Base-by-base conservation (phyloP, 2,329 filamentous ascomycete genomes). In the Trichoderma sp. region DNA sequence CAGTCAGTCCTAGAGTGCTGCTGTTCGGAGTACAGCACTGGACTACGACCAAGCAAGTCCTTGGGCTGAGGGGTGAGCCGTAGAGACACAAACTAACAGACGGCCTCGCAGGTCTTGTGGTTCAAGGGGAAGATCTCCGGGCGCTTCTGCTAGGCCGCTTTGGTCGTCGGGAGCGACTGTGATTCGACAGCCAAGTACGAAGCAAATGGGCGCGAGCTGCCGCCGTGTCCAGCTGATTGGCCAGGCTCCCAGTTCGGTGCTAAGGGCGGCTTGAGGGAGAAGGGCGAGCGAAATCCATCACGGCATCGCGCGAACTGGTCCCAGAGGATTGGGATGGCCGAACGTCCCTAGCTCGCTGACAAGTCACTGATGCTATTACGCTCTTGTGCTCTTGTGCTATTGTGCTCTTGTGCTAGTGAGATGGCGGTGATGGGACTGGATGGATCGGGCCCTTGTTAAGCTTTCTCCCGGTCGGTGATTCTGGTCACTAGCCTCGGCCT, bases 61-160 rank as follows among this genome's bases (percentile, higher is more conserved):
- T 27, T 39, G 32, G 59, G 34, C 59, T 60, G 45, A 63, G 59
- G 59, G 45, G 59, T 63, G 59, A 37, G 57, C 39, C 57, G 37
- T 60, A 60, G 37, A 60, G 59, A 63, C 35, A 25, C 34, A 25
- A 50, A 22, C 59, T 37, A 52, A 63, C 59, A 53, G 45, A 39
- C 45, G 27, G 25, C 34, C 34, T 52, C 34, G 59, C 50, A 63
- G 59, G 59, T 65, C 63, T 65, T 65, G 63, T 65, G 60, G 63
- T 48, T 56, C 60, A 57, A 56, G 53, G 53, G 61, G 60, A 65
- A 69, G 67, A 69, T 69, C 67, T 69, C 67, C 67, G 67, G 67
- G 67, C 67, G 67, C 63, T 60, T 67, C 64, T 69, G 67, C 67
- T 69, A 67, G 64, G 64, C 68, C 68, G 68, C 56, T 67, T 69